phyloP scores from a whole-genome alignment of 1,139 yeast species.

The Suhomyces yuchorum region DNA sequence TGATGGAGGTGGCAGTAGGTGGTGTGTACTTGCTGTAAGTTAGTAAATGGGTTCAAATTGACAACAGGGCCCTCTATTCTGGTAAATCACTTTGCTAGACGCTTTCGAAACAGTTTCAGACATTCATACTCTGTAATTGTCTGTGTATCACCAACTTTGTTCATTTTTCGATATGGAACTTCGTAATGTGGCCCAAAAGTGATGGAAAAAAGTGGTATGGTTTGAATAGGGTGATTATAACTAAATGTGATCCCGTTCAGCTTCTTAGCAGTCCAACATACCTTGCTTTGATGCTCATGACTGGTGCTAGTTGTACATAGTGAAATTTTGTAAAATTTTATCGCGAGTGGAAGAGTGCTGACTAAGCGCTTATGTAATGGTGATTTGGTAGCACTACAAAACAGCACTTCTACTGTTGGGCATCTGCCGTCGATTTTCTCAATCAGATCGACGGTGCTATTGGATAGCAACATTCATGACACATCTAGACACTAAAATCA shows the following conservation, averaged over 20 bases:
- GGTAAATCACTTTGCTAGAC: no score
- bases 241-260: neutral
- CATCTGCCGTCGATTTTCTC: no score
- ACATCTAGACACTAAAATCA: no score
- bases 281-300: constrained; percentile 31
- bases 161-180: neutral
- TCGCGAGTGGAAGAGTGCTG: constrained; percentile 12
- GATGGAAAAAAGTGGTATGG: neutral
- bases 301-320: constrained; percentile 9
- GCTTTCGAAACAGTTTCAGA: no score
- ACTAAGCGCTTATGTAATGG: constrained; percentile 5
- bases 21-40: constrained; percentile 30
- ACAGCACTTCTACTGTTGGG: no score
- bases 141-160: neutral
- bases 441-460: no score
- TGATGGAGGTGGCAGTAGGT: constrained; percentile 49
- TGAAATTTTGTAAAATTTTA: constrained; percentile 11
- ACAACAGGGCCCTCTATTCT: neutral
- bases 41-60: neutral
- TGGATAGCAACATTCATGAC: no score
- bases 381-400: no score
- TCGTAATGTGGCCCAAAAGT: neutral
- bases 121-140: neutral
- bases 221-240: no score
- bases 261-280: constrained; percentile 16